Evolutionary conservation across 352 stramenopile species (phyloP), one percentile per base, ranked within the genome.

Genomic region (Phytopythium helicoides): DNA sequence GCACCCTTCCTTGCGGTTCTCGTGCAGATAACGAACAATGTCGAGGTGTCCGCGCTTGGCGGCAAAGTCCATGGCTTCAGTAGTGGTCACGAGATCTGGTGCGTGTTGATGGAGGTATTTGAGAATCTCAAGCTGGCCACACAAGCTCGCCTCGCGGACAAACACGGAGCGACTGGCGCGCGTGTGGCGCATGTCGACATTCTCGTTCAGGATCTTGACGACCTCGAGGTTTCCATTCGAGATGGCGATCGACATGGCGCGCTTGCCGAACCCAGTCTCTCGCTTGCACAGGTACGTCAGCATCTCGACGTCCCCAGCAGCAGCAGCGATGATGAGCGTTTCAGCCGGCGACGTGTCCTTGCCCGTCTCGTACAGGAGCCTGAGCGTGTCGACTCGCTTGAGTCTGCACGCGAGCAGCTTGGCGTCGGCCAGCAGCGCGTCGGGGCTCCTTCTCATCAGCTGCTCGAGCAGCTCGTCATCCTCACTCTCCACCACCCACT

Each of bases 241-340:
- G 56, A 86, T 64, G 1, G 73, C 73, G 28, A 73, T 71, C 4
- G 61, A 74, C 66, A 82, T 80, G 38, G 76, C 71, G 15, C 58
- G 64, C 53, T 85, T 83, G 42, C 80, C 60, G 36, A 87, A 87
- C 8, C 76, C 76, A 35, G 78, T 69, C 4, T 59, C 52, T n/a
- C 62, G 67, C 3, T 40, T 6, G 9, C 64, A 69, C 6, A 87
- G 55, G 28, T 75, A 88, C 47, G 68, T 56, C 38, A 81, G 70
- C 61, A 65, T 82, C 39, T 81, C 67, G 19, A 88, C 47, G 42
- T 88, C 64, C 3, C 59, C 50, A n/a, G 62, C 61, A 16, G 64
- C 51, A 31, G 63, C 71, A 16, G 76, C 76, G 11, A 53, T 51
- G 36, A 74, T 71, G 9, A 87, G 60, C 50, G 68, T 80, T 45